Evolutionary conservation across 768 basidiomycete species (phyloP).

Genomic region (Pleurotus citrinopileatus): DNA sequence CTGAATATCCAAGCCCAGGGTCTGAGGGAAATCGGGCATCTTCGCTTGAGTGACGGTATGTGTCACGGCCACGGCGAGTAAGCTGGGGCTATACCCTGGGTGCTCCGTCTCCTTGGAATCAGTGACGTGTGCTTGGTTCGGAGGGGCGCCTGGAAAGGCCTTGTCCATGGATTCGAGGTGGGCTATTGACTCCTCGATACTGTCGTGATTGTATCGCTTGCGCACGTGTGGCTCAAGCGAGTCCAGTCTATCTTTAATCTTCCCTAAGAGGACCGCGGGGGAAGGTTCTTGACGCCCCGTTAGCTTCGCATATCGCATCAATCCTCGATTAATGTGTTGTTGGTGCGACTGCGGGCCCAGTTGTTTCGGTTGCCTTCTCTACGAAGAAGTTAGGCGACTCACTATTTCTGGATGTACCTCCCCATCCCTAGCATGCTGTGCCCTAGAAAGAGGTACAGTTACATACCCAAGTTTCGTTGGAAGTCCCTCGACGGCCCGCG

Average conservation of each 20-base stretch:
- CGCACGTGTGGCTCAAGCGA: neutral
- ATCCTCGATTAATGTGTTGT: constrained; percentile 7
- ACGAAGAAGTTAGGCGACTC: neutral
- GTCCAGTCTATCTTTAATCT: constrained; percentile 7
- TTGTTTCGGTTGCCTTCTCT: neutral
- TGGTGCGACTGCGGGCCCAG: neutral
- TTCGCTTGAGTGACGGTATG: constrained; percentile 6
- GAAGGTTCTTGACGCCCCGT: constrained; percentile 8
- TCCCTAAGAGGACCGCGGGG: neutral
- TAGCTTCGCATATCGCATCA: constrained; percentile 2
- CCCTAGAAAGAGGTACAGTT: constrained; percentile 2
- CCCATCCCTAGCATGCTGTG: neutral
- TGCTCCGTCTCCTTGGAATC: neutral
- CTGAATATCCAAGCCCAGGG: constrained; percentile 8
- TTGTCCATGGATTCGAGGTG: constrained; percentile 2
- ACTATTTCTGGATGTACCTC: constrained; percentile 4
- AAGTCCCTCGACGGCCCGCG: constrained; percentile 2
- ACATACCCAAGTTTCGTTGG: constrained; percentile 1
- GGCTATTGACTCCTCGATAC: constrained; percentile 4
- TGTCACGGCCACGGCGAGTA: constrained; percentile 2
- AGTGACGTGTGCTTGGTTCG: constrained; percentile 1
- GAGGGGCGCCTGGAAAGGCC: constrained; percentile 3
- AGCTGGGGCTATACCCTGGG: constrained; percentile 1
- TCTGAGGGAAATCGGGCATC: constrained; percentile 2
- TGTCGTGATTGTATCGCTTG: constrained; percentile 9